phyloP scores from a whole-genome alignment of 106 monocot species.

The Cymbidium sinense region DNA sequence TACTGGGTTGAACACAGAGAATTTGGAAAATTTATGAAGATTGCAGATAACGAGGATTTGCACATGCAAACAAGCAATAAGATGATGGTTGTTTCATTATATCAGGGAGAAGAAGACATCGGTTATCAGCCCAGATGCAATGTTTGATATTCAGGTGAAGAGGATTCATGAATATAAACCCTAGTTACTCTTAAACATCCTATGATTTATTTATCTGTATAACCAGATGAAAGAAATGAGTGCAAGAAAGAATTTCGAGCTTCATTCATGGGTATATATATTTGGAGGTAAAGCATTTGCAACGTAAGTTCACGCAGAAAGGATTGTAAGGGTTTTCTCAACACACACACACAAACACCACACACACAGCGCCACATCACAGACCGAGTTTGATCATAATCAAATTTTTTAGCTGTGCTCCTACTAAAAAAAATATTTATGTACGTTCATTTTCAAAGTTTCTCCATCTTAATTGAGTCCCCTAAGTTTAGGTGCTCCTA shows the following conservation, averaged over 20 bases:
- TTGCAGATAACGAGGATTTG: conserved; percentile 81
- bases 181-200: conserved; percentile 77
- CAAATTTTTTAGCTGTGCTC: no score
- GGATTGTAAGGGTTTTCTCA: conserved; percentile 98
- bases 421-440: no score
- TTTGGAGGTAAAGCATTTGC: conserved; percentile 99
- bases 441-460: no score
- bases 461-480: no score
- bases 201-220: conserved; percentile 89
- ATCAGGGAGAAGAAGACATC: conserved; percentile 87
- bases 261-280: conserved; percentile 93
- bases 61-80: conserved; percentile 75
- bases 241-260: conserved; percentile 47
- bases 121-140: conserved; percentile 87
- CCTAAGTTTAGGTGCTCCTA: no score
- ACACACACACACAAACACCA: no score
- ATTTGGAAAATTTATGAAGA: conserved; percentile 73
- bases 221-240: conserved; percentile 98
- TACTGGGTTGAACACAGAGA: conserved; percentile 92
- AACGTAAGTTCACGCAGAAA: conserved; percentile 90
- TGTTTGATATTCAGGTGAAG: conserved; percentile 95
- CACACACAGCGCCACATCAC: no score
- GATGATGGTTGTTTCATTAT: conserved; percentile 66
- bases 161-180: conserved; percentile 97
- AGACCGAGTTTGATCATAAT: no score